Evolutionary conservation across 805 yeast genomes (phyloP), one percentile per base, ranked within the genome.

Genomic region (Lipomyces mesembrius): DNA sequence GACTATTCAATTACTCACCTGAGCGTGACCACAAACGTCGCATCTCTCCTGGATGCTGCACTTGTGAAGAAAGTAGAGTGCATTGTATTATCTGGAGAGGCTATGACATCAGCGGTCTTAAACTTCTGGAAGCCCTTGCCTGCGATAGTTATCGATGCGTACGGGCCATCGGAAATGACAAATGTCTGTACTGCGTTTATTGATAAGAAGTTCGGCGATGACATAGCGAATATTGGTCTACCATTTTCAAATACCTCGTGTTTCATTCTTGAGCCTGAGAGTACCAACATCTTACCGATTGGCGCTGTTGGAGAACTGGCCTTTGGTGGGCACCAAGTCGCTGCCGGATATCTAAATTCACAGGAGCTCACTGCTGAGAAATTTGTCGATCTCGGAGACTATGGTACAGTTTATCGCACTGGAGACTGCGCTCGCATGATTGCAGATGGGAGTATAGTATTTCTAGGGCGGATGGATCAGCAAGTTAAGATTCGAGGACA

Each of bases 1-100:
- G 61, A 43, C 1, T 39, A 62, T 12, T 29, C 32, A 43, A 61
- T 73, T 32, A 67, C 71, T 11, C 74, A 72, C 61, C 57, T 73
- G 39, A 74, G 74, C 58, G 39, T 73, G 66, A 73, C 75, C 2
- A 69, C 75, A 1, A 64, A 69, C 6, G 63, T 91, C 63, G 97
- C 96, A 66, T 95, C 96, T 39, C 90, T 96, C 73, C 83, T 91
- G 76, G 85, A 96, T 82, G 94, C 96, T 52, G 95, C 89, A 79
- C 61, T 49, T 32, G 60, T 71, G 58, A 53, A 54, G 11, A 39
- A 37, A 11, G 67, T 67, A 14, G 59, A 63, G 27, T 39, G 54
- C 29, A 32, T 63, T n/a, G 57, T 63, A 29, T 57, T 63, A 9
- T 61, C 63, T 8, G 67, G 70, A 22, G 70, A 64, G 39, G 20